Evolutionary conservation across 169 alveolate genomes (phyloP).

Genomic region (Eimeria falciformis): DNA sequence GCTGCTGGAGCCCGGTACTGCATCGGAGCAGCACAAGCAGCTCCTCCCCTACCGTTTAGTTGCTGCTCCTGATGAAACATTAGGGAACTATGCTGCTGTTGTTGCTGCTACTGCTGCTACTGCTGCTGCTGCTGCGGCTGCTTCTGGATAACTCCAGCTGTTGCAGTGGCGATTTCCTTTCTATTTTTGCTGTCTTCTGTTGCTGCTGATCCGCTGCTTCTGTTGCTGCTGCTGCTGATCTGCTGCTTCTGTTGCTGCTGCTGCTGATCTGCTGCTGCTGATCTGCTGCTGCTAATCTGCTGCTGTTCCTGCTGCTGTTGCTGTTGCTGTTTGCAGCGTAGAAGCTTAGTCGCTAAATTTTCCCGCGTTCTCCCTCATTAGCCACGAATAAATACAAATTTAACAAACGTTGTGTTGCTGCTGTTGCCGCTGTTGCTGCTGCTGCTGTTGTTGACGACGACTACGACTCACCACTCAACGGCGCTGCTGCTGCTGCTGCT

Average conservation of each 20-base stretch:
- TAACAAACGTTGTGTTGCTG: no score
- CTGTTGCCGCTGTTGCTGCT: neutral
- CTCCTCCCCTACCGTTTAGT: no score
- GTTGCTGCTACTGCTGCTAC: neutral
- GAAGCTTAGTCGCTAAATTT: no score
- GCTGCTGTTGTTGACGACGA: neutral
- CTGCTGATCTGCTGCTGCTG: neutral
- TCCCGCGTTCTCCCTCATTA: no score
- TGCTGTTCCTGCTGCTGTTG: slow-evolving; percentile 13
- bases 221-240: slow-evolving; percentile 17
- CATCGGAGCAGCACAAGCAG: no score
- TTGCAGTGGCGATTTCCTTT: neutral
- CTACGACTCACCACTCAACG: neutral
- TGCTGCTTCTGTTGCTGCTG: neutral
- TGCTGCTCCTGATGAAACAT: neutral
- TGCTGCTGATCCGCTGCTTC: slow-evolving; percentile 23
- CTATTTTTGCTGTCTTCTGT: neutral
- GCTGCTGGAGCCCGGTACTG: no score
- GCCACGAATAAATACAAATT: no score
- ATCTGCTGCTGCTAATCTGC: neutral
- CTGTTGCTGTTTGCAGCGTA: no score
- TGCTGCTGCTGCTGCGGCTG: neutral
- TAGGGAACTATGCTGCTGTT: neutral
- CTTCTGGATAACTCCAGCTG: neutral
- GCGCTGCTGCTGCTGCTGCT: no score